These are phyloP conservation scores for Abrus pulchellus DNA, from an alignment of 306 rosid species.

Conservation along the genomic window DNA sequence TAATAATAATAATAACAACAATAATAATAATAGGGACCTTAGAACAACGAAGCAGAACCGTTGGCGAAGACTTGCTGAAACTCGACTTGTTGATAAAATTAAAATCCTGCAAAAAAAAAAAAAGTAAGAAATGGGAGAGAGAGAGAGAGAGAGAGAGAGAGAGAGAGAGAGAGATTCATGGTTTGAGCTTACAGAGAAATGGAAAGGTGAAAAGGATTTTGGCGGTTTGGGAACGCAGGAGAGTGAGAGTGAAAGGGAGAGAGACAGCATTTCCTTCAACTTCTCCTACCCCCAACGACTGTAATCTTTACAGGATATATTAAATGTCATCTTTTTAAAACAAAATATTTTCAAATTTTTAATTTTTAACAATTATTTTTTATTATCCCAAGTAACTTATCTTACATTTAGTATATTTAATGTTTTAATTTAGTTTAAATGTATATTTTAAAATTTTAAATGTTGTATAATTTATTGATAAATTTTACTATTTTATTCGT, in stretches of 20 bases:
- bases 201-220: not conserved
- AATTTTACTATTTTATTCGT: too few relatives aligned
- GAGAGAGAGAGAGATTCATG: not conserved
- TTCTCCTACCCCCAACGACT: too few relatives aligned
- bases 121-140: not conserved
- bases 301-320: too few relatives aligned
- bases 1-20: not conserved
- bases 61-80: conserved; percentile 24
- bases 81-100: not conserved
- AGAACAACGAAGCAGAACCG: conserved; percentile 40
- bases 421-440: too few relatives aligned
- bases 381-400: too few relatives aligned
- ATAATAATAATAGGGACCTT: conserved; percentile 40
- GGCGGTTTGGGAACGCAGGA: conserved; percentile 30
- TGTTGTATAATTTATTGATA: too few relatives aligned
- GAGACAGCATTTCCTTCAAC: not conserved
- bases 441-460: too few relatives aligned
- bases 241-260: not conserved
- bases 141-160: not conserved
- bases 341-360: too few relatives aligned
- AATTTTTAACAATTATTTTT: too few relatives aligned
- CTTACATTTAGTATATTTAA: too few relatives aligned
- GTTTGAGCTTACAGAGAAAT: conserved; percentile 30
- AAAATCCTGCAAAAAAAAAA: conserved; percentile 39
- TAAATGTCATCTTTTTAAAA: too few relatives aligned